Conservation (phyloP, 441 rosid genomes). For the Brassica hybrid region DNA sequence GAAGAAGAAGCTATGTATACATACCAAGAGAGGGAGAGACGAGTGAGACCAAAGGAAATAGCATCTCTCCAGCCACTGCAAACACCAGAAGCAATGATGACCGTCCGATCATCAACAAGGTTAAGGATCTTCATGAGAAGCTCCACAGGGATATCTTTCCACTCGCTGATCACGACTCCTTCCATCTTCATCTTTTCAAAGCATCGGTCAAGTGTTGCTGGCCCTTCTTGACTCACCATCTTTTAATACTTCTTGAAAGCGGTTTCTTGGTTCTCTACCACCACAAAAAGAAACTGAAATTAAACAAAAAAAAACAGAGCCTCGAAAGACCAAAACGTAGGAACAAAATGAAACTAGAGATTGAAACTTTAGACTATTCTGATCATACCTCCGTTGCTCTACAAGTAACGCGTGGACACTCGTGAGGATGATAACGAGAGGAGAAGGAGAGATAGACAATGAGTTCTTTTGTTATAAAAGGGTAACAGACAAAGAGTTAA, state of each 20-base stretch:
- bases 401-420: neutral
- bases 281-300: conserved; percentile 21
- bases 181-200: conserved; percentile 40
- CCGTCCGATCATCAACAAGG: conserved; percentile 83
- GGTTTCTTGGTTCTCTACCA: conserved; percentile 33
- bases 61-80: conserved; percentile 96
- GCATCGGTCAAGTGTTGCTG: conserved; percentile 11
- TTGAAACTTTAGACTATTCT: neutral
- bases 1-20: conserved; percentile 8
- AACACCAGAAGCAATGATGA: conserved; percentile 79
- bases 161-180: conserved; percentile 53
- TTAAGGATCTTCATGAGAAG: conserved; percentile 68
- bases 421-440: conserved; percentile 5
- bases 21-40: conserved; percentile 85
- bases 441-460: neutral
- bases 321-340: conserved; percentile 7
- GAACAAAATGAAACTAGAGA: neutral
- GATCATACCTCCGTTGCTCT: neutral
- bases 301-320: neutral
- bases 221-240: conserved; percentile 31
- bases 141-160: conserved; percentile 95
- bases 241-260: conserved; percentile 28
- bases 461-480: conserved; percentile 4
- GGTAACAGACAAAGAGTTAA: neutral
- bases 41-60: conserved; percentile 73